These are phyloP conservation scores for Alternaria solani DNA, from an alignment of 2,329 filamentous ascomycete species.

Conservation along the genomic window DNA sequence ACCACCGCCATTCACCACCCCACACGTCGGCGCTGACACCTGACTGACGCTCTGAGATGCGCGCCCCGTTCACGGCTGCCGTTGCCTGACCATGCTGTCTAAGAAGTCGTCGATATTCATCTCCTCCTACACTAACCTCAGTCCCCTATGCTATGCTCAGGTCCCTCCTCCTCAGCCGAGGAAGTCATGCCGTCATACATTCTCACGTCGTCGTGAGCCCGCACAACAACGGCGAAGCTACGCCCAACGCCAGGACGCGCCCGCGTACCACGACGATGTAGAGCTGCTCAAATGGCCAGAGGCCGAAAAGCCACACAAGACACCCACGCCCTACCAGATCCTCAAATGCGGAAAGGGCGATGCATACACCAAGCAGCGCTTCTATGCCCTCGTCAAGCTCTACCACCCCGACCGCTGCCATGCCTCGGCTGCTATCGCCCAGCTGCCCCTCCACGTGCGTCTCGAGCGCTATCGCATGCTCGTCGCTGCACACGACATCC, in stretches of 20 bases:
- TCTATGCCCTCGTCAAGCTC: constrained; percentile 91
- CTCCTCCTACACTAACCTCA: constrained; percentile 29
- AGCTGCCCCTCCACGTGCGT: constrained; percentile 66
- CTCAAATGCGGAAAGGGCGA: constrained; percentile 69
- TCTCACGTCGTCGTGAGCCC: constrained; percentile 38
- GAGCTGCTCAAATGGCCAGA: constrained; percentile 46
- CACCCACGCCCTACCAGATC: constrained; percentile 90
- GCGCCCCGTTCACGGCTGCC: constrained; percentile 25
- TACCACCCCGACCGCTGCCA: constrained; percentile 84
- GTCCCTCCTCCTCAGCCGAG: constrained; percentile 21
- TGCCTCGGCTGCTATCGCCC: constrained; percentile 49
- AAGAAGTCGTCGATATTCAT: constrained; percentile 34
- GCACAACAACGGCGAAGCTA: constrained; percentile 32
- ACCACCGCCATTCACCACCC: constrained; percentile 16
- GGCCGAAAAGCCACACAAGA: constrained; percentile 46
- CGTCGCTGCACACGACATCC: constrained; percentile 85
- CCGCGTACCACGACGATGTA: constrained; percentile 23
- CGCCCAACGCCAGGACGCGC: constrained; percentile 35
- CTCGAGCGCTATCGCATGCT: constrained; percentile 92
- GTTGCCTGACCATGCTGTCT: constrained; percentile 48
- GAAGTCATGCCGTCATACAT: constrained; percentile 53
- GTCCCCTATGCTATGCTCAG: constrained; percentile 25
- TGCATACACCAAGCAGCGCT: constrained; percentile 82
- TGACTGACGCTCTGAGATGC: constrained; percentile 29
- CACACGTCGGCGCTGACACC: constrained; percentile 12